These are phyloP conservation scores for Euphorbia lathyris DNA, from an alignment of 345 rosid species.

Conservation along the genomic window DNA sequence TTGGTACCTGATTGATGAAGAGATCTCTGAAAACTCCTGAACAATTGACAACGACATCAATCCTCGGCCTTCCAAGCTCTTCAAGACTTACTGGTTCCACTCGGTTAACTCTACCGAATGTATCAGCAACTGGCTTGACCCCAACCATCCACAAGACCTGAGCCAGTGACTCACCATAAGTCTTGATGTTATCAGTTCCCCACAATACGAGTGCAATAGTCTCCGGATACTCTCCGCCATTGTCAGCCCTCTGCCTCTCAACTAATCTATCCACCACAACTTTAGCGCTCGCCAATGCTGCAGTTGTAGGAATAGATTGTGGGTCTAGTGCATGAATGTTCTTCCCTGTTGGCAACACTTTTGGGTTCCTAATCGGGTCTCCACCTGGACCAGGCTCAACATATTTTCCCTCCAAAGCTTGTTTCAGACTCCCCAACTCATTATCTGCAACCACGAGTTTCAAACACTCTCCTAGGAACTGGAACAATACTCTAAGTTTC, in stretches of 20 bases:
- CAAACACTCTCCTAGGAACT: slow-evolving; percentile 82
- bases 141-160: slow-evolving; percentile 99
- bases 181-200: slow-evolving; percentile 99
- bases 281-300: slow-evolving; percentile 97
- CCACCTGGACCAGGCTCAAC: slow-evolving; percentile 99
- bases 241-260: slow-evolving; percentile 85
- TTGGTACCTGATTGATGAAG: slow-evolving; percentile 84
- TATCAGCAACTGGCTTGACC: slow-evolving; percentile 80
- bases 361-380: slow-evolving; percentile 95
- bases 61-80: slow-evolving; percentile 97
- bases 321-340: slow-evolving; percentile 98
- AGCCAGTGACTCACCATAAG: slow-evolving; percentile 94
- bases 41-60: slow-evolving; percentile 97
- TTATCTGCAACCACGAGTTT: slow-evolving; percentile 92
- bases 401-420: slow-evolving; percentile 89
- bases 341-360: slow-evolving; percentile 96
- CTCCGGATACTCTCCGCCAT: slow-evolving; percentile 91
- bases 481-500: slow-evolving; percentile 68
- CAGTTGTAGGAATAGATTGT: slow-evolving; percentile 93
- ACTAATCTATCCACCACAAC: slow-evolving; percentile 82
- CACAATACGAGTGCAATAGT: slow-evolving; percentile 91
- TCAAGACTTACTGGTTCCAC: slow-evolving; percentile 90
- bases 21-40: slow-evolving; percentile 98
- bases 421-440: slow-evolving; percentile 85
- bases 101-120: slow-evolving; percentile 88